These are phyloP conservation scores for Xylaria flabelliformis DNA, from an alignment of 495 filamentous ascomycete genomes.

Conservation along the genomic window DNA sequence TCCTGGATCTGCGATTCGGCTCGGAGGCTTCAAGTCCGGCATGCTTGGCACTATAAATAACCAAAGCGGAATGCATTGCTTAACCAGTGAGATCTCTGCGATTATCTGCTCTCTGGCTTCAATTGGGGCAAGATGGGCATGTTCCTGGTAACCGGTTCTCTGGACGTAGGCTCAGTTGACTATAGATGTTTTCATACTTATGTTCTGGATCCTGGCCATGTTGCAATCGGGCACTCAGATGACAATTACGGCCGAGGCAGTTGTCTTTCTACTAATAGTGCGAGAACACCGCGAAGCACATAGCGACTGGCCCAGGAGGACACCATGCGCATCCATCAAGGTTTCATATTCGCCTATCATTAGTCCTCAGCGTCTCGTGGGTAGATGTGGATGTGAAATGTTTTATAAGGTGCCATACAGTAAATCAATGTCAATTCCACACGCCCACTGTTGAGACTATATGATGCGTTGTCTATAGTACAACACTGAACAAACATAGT, in stretches of 20 bases:
- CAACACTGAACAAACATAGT: background rate
- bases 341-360: background rate
- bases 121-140: background rate
- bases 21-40: background rate
- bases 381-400: background rate
- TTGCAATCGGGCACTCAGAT: background rate
- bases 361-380: background rate
- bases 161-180: too few species aligned
- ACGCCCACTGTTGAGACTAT: background rate
- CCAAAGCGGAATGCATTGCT: background rate
- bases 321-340: background rate
- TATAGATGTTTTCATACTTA: background rate
- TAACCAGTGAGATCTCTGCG: background rate
- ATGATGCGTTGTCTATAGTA: background rate
- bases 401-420: background rate
- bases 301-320: too few species aligned
- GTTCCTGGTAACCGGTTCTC: background rate
- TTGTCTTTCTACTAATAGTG: too few species aligned
- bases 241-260: background rate
- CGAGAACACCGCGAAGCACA: too few species aligned
- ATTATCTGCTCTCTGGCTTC: background rate
- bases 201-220: background rate
- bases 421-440: background rate
- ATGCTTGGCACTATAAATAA: conserved; percentile 12
- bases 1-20: background rate